Conservation (phyloP, 1,284 basidiomycete genomes). For the Cryptococcus hybrid region DNA sequence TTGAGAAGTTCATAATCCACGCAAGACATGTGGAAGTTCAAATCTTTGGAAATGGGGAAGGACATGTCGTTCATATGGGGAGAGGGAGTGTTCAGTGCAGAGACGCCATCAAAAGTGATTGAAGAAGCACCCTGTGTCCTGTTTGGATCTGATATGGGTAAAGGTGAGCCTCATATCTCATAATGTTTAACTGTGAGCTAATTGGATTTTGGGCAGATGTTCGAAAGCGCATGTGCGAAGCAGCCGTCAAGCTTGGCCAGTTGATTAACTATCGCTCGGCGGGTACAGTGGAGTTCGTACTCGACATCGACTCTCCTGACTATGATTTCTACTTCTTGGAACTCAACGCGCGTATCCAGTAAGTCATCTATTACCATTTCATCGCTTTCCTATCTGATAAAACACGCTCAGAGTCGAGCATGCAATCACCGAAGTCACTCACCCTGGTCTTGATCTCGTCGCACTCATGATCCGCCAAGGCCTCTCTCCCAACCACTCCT, state of each 20-base stretch:
- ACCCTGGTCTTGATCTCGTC: constrained; percentile 63
- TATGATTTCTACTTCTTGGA: constrained; percentile 64
- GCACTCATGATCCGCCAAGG: constrained; percentile 57
- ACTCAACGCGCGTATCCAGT: constrained; percentile 69
- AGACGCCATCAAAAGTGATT: constrained; percentile 69
- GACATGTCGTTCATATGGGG: constrained; percentile 61
- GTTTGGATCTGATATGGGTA: constrained; percentile 50
- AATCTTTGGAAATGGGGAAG: constrained; percentile 62
- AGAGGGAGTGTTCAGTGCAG: constrained; percentile 68
- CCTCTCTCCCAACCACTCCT: constrained; percentile 25
- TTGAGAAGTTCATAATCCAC: constrained; percentile 59
- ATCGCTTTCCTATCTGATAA: not conserved
- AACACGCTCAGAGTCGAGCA: constrained; percentile 58
- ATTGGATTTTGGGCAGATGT: constrained; percentile 26
- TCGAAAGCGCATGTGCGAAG: constrained; percentile 55
- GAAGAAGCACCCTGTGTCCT: constrained; percentile 59
- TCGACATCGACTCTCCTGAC: constrained; percentile 55
- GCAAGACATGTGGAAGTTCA: constrained; percentile 64
- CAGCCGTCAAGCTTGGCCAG: constrained; percentile 57
- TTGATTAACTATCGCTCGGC: constrained; percentile 61
- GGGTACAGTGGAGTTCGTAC: constrained; percentile 67
- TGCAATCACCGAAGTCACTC: constrained; percentile 60
- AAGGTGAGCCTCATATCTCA: not conserved
- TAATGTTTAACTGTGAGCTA: not conserved
- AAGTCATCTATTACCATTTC: constrained; percentile 17